Conservation (phyloP, 352 stramenopile genomes). For the Aphanomyces cochlioides region DNA sequence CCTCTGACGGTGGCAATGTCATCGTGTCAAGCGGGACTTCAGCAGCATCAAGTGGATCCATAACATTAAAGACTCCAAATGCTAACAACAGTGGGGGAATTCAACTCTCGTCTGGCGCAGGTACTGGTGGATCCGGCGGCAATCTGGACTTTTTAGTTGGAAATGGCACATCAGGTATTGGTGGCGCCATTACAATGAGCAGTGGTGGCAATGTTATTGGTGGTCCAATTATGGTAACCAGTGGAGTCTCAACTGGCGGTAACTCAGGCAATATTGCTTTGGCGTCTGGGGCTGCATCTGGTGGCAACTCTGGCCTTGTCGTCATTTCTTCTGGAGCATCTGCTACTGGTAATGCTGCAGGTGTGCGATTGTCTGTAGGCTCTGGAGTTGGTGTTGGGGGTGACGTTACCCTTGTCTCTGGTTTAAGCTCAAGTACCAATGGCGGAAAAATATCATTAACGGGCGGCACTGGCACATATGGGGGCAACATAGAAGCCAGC, state of each 20-base stretch:
- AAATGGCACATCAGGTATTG: slow-evolving; percentile 39
- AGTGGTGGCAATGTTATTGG: not conserved
- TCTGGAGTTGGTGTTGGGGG: not conserved
- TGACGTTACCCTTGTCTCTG: not conserved
- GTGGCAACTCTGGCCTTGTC: slow-evolving; percentile 53
- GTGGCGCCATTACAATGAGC: slow-evolving; percentile 2
- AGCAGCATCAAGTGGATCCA: not conserved
- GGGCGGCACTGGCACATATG: slow-evolving; percentile 44
- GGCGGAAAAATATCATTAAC: slow-evolving; percentile 49
- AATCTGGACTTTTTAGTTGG: slow-evolving; percentile 47
- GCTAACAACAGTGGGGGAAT: not conserved
- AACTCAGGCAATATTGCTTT: slow-evolving; percentile 60
- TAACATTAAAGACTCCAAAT: not conserved
- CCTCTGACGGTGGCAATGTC: slow-evolving; percentile 1
- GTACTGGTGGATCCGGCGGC: slow-evolving; percentile 45
- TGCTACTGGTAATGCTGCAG: slow-evolving; percentile 47
- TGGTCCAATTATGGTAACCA: slow-evolving; percentile 57
- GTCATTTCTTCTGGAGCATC: slow-evolving; percentile 42
- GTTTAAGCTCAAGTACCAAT: slow-evolving; percentile 33
- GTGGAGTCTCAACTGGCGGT: slow-evolving; percentile 45
- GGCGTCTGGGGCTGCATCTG: slow-evolving; percentile 42
- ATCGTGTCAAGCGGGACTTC: slow-evolving; percentile 3
- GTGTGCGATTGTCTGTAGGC: not conserved
- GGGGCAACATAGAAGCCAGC: slow-evolving; percentile 5
- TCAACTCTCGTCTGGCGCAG: slow-evolving; percentile 1